Conservation (phyloP, 495 filamentous ascomycete species). For the Aspergillus indologenus region DNA sequence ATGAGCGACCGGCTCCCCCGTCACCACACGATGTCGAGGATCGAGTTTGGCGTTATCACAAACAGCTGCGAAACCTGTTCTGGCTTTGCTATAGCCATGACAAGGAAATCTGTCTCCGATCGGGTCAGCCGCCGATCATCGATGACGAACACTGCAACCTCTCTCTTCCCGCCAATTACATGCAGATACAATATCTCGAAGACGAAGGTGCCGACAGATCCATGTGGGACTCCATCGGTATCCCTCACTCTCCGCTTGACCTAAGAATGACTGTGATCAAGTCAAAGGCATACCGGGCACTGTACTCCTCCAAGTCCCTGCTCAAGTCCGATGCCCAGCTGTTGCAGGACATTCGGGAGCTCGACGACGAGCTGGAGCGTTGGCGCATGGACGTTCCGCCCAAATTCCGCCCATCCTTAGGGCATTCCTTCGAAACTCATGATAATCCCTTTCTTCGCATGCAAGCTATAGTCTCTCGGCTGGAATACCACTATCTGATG, state of each 20-base stretch:
- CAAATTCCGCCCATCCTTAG: not conserved
- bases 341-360: constrained; percentile 31
- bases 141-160: constrained; percentile 40
- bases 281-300: constrained; percentile 30
- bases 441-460: constrained; percentile 10
- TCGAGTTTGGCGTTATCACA: not conserved
- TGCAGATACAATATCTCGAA: constrained; percentile 3
- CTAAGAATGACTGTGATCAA: constrained; percentile 33
- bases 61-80: constrained; percentile 32
- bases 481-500: constrained; percentile 37
- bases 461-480: constrained; percentile 24
- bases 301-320: constrained; percentile 32
- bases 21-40: not conserved
- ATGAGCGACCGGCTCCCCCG: not conserved
- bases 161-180: constrained; percentile 27
- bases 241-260: constrained; percentile 28
- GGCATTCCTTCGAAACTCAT: not conserved
- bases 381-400: constrained; percentile 23
- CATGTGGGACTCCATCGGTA: constrained; percentile 14
- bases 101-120: constrained; percentile 35
- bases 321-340: constrained; percentile 37
- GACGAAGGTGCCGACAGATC: not conserved
- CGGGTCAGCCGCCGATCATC: constrained; percentile 36
- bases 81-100: constrained; percentile 40
- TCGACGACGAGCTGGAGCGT: constrained; percentile 35